Conservation (phyloP, 768 basidiomycete genomes). For the Suillus americanus region DNA sequence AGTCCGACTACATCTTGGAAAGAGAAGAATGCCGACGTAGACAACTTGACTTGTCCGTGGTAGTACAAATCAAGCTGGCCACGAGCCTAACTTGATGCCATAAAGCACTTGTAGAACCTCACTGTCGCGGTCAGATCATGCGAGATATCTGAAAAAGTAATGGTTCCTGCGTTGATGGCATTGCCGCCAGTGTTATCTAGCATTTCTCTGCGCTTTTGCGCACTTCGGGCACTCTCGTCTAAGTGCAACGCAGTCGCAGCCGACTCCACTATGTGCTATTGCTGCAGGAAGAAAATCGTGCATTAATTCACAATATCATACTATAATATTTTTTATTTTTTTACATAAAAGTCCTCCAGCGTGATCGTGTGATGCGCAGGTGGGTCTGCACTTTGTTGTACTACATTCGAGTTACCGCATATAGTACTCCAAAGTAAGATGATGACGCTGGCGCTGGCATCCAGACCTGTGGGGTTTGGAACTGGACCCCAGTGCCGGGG, state of each 20-base stretch:
- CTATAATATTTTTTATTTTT: neutral
- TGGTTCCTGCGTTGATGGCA: conserved; percentile 48
- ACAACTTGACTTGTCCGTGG: neutral
- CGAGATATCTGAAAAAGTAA: conserved; percentile 25
- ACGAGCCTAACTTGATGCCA: neutral
- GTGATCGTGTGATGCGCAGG: neutral
- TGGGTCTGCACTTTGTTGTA: neutral
- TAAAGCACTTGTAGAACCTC: conserved; percentile 24
- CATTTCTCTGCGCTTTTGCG: conserved; percentile 28
- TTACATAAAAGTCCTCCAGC: neutral
- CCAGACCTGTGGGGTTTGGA: neutral
- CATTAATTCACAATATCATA: neutral
- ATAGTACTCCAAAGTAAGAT: neutral
- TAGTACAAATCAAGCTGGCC: neutral
- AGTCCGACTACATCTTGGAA: neutral
- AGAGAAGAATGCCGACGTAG: neutral
- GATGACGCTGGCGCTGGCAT: neutral
- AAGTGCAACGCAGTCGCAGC: neutral
- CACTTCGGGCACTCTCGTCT: neutral
- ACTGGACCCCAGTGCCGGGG: neutral
- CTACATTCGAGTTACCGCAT: neutral
- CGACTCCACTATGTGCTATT: neutral
- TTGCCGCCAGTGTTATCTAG: conserved; percentile 51
- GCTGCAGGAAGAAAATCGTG: neutral
- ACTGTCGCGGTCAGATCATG: conserved; percentile 36